Evolutionary conservation across 2,329 filamentous ascomycete species (phyloP).

Genomic region (Beauveria brongniartii): DNA sequence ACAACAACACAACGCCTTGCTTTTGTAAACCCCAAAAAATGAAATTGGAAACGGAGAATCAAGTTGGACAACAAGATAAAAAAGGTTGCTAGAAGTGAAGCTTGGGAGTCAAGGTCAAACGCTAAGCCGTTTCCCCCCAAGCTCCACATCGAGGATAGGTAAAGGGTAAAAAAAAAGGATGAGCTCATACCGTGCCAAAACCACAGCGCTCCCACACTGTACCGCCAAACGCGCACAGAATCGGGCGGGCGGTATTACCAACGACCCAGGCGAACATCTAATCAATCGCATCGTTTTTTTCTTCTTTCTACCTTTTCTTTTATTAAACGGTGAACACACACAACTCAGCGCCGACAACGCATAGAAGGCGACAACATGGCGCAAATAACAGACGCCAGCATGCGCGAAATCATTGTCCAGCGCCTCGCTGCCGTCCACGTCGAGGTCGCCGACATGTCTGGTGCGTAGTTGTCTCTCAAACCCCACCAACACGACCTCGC

Average conservation of each 20-base stretch:
- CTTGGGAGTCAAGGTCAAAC: background rate
- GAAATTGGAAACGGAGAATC: background rate
- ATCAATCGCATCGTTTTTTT: slow-evolving; percentile 28
- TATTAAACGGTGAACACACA: too few relatives aligned
- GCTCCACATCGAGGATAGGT: slow-evolving; percentile 4
- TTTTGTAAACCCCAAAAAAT: background rate
- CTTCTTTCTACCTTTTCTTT: background rate
- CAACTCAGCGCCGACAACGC: too few relatives aligned
- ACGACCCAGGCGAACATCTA: slow-evolving; percentile 19
- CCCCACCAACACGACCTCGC: background rate
- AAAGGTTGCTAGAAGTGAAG: background rate
- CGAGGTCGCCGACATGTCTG: slow-evolving; percentile 86
- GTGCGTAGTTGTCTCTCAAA: slow-evolving; percentile 39
- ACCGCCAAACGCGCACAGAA: slow-evolving; percentile 13
- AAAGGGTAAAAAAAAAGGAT: slow-evolving; percentile 13
- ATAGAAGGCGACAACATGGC: slow-evolving; percentile 30
- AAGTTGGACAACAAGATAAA: background rate
- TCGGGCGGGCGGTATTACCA: background rate
- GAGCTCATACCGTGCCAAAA: slow-evolving; percentile 27
- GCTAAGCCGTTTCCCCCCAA: background rate
- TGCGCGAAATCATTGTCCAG: slow-evolving; percentile 60
- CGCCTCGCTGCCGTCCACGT: slow-evolving; percentile 70
- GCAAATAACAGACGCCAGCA: slow-evolving; percentile 62
- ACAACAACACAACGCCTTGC: background rate
- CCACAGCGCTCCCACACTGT: slow-evolving; percentile 11